Conservation (phyloP, 208 protist species). For the Trypanosoma vivax region DNA sequence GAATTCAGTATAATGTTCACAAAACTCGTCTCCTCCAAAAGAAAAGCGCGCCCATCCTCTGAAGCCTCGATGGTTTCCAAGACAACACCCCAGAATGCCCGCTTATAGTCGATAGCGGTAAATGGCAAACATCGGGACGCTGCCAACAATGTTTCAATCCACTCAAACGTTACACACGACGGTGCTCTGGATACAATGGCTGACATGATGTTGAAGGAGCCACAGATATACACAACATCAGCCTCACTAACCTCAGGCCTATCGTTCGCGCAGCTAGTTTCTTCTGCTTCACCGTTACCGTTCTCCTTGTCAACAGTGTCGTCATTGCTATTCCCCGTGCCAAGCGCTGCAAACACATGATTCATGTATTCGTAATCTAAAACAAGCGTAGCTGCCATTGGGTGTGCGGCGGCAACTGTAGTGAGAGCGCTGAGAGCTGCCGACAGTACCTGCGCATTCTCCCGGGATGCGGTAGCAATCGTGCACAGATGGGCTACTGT, state of each 20-base stretch:
- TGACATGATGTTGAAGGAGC: constrained; percentile 61
- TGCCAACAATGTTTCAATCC: constrained; percentile 55
- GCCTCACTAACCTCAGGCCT: constrained; percentile 5
- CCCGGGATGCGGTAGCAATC: constrained; percentile 27
- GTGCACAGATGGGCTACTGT: constrained; percentile 36
- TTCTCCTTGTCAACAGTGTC: constrained; percentile 5
- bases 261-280: no score
- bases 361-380: constrained; percentile 67
- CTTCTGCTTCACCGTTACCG: no score
- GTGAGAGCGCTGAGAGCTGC: constrained; percentile 29
- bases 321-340: constrained; percentile 5
- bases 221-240: constrained; percentile 32
- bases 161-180: constrained; percentile 67
- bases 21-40: constrained; percentile 38
- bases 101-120: no score
- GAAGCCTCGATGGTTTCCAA: constrained; percentile 33
- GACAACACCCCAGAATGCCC: constrained; percentile 37
- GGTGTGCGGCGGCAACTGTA: constrained; percentile 30
- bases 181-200: constrained; percentile 36
- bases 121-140: constrained; percentile 18
- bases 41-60: constrained; percentile 47
- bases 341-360: constrained; percentile 15
- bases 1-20: constrained; percentile 15
- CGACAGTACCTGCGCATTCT: constrained; percentile 17
- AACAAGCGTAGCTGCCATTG: constrained; percentile 44